Conservation (phyloP, 805 yeast species). For the Kazachstania kunashirensis region DNA sequence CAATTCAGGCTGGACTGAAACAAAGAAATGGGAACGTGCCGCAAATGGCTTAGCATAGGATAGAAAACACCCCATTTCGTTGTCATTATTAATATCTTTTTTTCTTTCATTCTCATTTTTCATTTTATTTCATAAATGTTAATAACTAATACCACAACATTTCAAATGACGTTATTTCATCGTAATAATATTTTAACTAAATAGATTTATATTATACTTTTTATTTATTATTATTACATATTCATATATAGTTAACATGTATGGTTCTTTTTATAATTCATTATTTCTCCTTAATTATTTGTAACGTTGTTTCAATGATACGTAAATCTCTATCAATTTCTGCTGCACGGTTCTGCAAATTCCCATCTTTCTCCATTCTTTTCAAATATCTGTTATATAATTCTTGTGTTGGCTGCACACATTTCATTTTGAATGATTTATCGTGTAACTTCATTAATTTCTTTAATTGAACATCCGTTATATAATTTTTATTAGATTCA, state of each 20-base stretch:
- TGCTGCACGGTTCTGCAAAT: slow-evolving; percentile 53
- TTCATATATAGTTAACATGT: background rate
- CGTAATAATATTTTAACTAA: too few species aligned
- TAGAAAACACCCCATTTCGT: background rate
- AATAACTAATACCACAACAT: too few species aligned
- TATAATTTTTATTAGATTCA: slow-evolving; percentile 21
- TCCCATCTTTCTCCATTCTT: slow-evolving; percentile 21
- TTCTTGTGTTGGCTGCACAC: slow-evolving; percentile 16
- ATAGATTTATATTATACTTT: background rate
- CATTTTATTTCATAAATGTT: background rate
- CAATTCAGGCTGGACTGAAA: slow-evolving; percentile 77
- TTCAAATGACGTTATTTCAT: background rate
- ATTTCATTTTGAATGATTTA: slow-evolving; percentile 16
- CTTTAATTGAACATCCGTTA: slow-evolving; percentile 19
- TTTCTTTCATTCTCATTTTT: background rate
- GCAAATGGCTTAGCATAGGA: slow-evolving; percentile 27
- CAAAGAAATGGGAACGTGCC: slow-evolving; percentile 61
- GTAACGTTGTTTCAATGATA: slow-evolving; percentile 51
- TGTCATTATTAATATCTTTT: background rate
- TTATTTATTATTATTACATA: background rate
- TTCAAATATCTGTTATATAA: slow-evolving; percentile 16
- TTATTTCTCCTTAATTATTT: slow-evolving; percentile 28
- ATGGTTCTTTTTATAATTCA: slow-evolving; percentile 1
- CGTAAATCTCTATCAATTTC: slow-evolving; percentile 61
- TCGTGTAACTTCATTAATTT: slow-evolving; percentile 24